Base-by-base conservation (phyloP, 352 stramenopile genomes). In the Pythium grandisporangium region DNA sequence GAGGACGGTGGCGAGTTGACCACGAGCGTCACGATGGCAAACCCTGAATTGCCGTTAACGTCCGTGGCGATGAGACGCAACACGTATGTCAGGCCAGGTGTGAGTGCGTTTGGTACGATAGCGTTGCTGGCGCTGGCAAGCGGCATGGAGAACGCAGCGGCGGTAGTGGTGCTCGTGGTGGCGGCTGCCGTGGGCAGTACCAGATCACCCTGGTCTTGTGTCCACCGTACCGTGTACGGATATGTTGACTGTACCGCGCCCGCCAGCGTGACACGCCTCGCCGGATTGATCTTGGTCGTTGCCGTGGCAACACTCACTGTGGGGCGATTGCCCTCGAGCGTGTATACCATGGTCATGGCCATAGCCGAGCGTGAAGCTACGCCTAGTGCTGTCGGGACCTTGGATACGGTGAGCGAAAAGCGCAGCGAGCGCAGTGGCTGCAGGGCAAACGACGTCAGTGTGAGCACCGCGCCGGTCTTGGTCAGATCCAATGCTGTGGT, bases 1-100 rank as follows among this genome's bases (percentile, higher is more conserved):
- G 70, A 78, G 7, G 70, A 55, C 11, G 76, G 76, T 0, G 76
- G 73, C 0, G 68, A 54, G 49, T 90, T 84, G 6, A 90, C 70
- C 2, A 55, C 30, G 20, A 90, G 56, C 3, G 52, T 55, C 2
- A 81, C 47, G 1, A 65, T 52, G 0, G 61, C 69, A 49, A 80
- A 90, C 20, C 73, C 76, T 1, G 45, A 35, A 30, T 74, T 80
- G 7, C 63, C 65, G 30, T 65, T 75, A 23, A 71, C 58, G 16
- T 87, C 71, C 0, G 44, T 70, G 0, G 73, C 76, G 0, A 75
- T 41, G 2, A 84, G 57, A 1, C 73, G 68, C n/a, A 90, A 73
- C 3, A 61, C 51, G 46, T 90, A 90, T 19, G 58, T 77, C 12
- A 82, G 50, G n/a, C 73, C 76, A 2, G 70, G 32, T 1, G 73